phyloP scores from a whole-genome alignment of 2,329 filamentous ascomycete genomes.

The Neurospora crassa region DNA sequence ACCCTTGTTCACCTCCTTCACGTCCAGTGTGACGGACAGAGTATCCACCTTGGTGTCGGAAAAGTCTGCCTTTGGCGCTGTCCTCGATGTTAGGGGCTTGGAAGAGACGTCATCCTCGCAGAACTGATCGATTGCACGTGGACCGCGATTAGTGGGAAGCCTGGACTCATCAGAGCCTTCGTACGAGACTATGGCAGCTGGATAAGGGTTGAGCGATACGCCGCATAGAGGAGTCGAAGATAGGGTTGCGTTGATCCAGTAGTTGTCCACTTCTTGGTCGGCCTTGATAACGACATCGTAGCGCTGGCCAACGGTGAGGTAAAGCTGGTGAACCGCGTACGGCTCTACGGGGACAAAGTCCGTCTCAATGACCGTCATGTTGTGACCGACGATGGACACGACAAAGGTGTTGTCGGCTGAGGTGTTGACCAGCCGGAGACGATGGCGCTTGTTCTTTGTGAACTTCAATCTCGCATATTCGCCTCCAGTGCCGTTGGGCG shows the following conservation, averaged over 20 bases:
- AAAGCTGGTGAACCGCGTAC: conserved; percentile 36
- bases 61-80: conserved; percentile 9
- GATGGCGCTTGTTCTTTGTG: conserved; percentile 34
- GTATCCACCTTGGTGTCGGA: conserved; percentile 6
- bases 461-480: conserved; percentile 24
- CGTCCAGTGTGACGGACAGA: conserved; percentile 10
- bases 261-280: conserved; percentile 19
- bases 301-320: conserved; percentile 38
- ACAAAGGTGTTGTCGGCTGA: conserved; percentile 39
- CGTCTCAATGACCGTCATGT: conserved; percentile 40
- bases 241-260: conserved; percentile 20
- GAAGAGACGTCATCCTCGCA: conserved; percentile 14
- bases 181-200: conserved; percentile 11
- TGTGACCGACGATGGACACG: conserved; percentile 42
- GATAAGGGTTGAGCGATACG: conserved; percentile 11
- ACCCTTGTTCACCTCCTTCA: conserved; percentile 3
- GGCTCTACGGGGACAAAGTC: conserved; percentile 46
- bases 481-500: conserved; percentile 20
- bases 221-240: conserved; percentile 14
- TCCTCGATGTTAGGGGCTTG: conserved; percentile 13
- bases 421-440: conserved; percentile 39
- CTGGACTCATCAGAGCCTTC: not conserved
- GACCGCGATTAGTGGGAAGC: conserved; percentile 1
- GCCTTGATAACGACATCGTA: conserved; percentile 37
- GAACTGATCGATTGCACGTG: conserved; percentile 3